These are phyloP conservation scores for Antrodiella citrinella DNA, from an alignment of 768 basidiomycete species.

Conservation along the genomic window DNA sequence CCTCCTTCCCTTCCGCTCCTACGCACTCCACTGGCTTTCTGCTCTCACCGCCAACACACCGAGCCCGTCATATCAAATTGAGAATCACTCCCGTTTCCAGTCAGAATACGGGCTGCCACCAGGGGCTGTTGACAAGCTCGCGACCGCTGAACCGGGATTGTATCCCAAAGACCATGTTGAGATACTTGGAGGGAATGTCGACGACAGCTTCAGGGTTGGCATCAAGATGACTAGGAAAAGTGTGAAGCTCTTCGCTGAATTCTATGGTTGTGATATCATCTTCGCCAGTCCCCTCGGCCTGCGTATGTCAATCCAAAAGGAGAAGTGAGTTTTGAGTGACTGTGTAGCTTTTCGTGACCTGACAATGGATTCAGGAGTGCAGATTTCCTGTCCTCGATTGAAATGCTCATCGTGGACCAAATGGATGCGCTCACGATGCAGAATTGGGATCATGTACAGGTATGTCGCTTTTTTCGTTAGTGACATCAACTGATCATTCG, in stretches of 20 bases:
- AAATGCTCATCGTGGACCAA: conserved; percentile 86
- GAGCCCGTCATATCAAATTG: conserved; percentile 67
- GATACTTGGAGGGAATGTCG: conserved; percentile 93
- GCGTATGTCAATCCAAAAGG: conserved; percentile 87
- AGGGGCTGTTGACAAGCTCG: conserved; percentile 74
- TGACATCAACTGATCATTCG: neutral
- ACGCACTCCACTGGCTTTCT: conserved; percentile 76
- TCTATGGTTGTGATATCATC: conserved; percentile 87
- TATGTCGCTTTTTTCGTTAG: conserved; percentile 24
- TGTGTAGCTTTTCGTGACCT: neutral
- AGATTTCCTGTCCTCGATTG: conserved; percentile 92
- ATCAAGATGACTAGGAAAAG: conserved; percentile 90
- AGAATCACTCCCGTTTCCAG: conserved; percentile 78
- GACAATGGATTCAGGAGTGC: conserved; percentile 44
- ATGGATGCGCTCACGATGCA: conserved; percentile 93
- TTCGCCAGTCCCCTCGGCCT: conserved; percentile 91
- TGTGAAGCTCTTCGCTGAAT: conserved; percentile 85
- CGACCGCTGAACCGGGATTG: conserved; percentile 59
- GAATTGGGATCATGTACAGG: conserved; percentile 98
- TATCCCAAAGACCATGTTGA: conserved; percentile 89
- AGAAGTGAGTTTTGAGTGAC: conserved; percentile 66
- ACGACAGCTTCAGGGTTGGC: conserved; percentile 90
- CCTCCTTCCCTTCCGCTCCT: conserved; percentile 89
- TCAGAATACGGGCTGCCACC: conserved; percentile 78
- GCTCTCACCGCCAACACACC: conserved; percentile 73